Percentiles rank a stretch among this genome's conserved stretches.
Evolutionary conservation across 768 basidiomycete genomes (phyloP).

Genomic region (Hydnum rufescens): DNA sequence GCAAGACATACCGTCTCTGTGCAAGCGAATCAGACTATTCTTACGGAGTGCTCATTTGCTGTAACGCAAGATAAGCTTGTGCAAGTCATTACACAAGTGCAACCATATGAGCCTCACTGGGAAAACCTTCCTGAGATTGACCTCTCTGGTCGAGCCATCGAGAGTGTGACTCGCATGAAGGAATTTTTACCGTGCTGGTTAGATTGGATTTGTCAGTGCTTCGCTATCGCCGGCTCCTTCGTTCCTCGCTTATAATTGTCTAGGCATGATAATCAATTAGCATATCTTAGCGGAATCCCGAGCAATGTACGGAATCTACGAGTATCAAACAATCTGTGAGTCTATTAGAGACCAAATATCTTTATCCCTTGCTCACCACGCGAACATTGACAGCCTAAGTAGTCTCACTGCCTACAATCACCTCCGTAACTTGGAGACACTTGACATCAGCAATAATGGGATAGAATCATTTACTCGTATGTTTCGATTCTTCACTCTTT

Average conservation of each 20-base stretch:
- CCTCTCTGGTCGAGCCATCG: constrained; percentile 47
- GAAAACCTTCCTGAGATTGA: constrained; percentile 59
- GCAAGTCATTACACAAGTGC: constrained; percentile 80
- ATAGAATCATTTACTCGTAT: constrained; percentile 36
- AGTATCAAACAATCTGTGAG: constrained; percentile 55
- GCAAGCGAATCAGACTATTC: constrained; percentile 27
- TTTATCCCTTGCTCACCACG: neutral
- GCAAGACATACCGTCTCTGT: constrained; percentile 24
- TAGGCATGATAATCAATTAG: constrained; percentile 55
- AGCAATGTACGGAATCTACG: constrained; percentile 52
- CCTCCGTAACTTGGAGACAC: constrained; percentile 61
- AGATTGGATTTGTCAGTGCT: constrained; percentile 49
- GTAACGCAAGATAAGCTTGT: constrained; percentile 84
- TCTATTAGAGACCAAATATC: constrained; percentile 6
- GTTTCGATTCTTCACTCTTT: neutral
- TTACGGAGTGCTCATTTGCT: constrained; percentile 94
- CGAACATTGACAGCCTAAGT: constrained; percentile 38
- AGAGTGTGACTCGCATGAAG: constrained; percentile 67
- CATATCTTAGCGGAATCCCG: constrained; percentile 68
- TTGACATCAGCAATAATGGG: constrained; percentile 82
- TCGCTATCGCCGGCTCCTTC: neutral
- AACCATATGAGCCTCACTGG: constrained; percentile 92
- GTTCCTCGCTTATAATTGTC: neutral
- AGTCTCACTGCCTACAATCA: constrained; percentile 77
- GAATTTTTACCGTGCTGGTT: constrained; percentile 80